phyloP scores from a whole-genome alignment of 2,329 filamentous ascomycete species.

The Alternaria tenuissima region DNA sequence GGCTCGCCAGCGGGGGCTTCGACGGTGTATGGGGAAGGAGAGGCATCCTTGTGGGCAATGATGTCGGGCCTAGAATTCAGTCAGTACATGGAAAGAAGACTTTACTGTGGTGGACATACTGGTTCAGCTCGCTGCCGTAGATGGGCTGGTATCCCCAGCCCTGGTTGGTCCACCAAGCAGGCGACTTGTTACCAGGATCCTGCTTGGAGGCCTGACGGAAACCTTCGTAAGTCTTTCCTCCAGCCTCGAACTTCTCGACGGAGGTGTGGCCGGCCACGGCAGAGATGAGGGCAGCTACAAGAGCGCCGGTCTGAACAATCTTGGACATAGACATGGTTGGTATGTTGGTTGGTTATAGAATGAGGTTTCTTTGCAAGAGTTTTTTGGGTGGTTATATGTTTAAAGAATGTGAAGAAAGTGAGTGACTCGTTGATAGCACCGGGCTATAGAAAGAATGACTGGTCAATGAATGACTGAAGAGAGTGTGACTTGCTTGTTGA shows the following conservation, averaged over 20 bases:
- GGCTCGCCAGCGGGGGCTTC: slow-evolving; percentile 38
- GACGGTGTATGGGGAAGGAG: slow-evolving; percentile 40
- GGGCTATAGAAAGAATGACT: slow-evolving; percentile 39
- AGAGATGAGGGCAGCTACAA: slow-evolving; percentile 39
- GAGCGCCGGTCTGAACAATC: slow-evolving; percentile 37
- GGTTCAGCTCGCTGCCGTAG: slow-evolving; percentile 36
- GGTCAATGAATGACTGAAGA: slow-evolving; percentile 35
- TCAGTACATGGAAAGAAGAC: neutral
- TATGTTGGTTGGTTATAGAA: neutral
- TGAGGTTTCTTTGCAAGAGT: neutral
- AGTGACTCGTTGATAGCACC: slow-evolving; percentile 35
- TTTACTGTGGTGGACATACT: neutral
- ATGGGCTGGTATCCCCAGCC: slow-evolving; percentile 45
- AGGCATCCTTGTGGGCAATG: slow-evolving; percentile 44
- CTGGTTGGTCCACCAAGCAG: slow-evolving; percentile 46
- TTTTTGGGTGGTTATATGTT: slow-evolving; percentile 13
- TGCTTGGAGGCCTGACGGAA: slow-evolving; percentile 37
- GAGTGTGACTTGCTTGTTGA: slow-evolving; percentile 31
- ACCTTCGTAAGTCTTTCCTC: slow-evolving; percentile 41
- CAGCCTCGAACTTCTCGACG: slow-evolving; percentile 37
- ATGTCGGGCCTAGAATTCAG: slow-evolving; percentile 28
- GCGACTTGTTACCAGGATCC: slow-evolving; percentile 37
- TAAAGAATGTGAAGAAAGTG: slow-evolving; percentile 21
- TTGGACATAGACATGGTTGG: slow-evolving; percentile 33
- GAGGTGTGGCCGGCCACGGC: slow-evolving; percentile 37